These are phyloP conservation scores for Citrus glauca DNA, from an alignment of 345 rosid genomes.

Conservation along the genomic window DNA sequence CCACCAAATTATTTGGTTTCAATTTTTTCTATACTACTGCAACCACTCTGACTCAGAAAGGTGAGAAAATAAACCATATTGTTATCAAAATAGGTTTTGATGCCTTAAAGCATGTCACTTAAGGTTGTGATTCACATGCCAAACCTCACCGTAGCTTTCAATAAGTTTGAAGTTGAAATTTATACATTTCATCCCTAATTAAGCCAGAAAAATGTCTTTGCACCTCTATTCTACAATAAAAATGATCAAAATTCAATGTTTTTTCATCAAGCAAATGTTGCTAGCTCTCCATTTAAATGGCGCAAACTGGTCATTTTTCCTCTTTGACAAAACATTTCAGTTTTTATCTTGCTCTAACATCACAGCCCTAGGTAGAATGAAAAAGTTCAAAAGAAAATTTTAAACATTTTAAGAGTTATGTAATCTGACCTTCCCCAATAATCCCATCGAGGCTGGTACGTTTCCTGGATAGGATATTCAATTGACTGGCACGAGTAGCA, in stretches of 20 bases:
- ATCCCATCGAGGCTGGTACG: constrained; percentile 98
- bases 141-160: too few relatives aligned
- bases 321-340: background rate
- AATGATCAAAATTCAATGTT: background rate
- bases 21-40: background rate
- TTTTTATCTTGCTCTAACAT: background rate
- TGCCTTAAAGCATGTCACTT: background rate
- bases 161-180: background rate
- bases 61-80: background rate
- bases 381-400: background rate
- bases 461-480: constrained; percentile 39
- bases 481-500: constrained; percentile 43
- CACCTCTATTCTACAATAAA: background rate
- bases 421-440: constrained; percentile 81
- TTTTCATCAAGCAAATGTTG: background rate
- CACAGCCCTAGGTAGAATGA: background rate
- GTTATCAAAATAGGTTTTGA: background rate
- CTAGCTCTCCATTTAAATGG: background rate
- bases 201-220: background rate
- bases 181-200: background rate
- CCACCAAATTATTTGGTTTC: background rate
- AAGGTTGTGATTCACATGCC: background rate
- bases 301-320: background rate
- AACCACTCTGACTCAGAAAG: background rate
- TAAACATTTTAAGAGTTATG: background rate